Conservation (phyloP, 768 basidiomycete genomes). For the Lactifluus pinguis region DNA sequence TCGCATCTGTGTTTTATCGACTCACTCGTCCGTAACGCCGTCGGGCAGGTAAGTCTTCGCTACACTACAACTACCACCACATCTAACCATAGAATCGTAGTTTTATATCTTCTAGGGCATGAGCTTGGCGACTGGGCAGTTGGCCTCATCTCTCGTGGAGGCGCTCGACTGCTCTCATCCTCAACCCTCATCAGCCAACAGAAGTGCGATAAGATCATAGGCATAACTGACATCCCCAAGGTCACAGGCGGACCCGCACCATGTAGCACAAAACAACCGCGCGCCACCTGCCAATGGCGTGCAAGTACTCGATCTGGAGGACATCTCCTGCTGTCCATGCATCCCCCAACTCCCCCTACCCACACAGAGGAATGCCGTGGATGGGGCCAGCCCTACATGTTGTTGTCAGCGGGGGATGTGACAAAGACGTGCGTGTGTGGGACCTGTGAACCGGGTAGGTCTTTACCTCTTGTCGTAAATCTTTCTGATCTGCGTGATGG, state of each 20-base stretch:
- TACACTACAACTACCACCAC: too few species aligned
- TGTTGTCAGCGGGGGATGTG: constrained; percentile 93
- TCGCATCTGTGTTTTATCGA: constrained; percentile 79
- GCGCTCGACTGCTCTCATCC: too few species aligned
- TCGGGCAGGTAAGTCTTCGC: too few species aligned
- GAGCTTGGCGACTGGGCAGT: too few species aligned
- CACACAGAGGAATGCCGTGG: background rate
- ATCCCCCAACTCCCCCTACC: background rate
- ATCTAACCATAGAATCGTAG: too few species aligned
- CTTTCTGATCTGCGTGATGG: too few species aligned
- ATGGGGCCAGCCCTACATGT: constrained; percentile 50
- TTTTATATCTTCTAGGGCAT: too few species aligned
- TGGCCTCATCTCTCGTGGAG: too few species aligned
- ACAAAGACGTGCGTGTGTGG: constrained; percentile 89
- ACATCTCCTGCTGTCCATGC: constrained; percentile 34
- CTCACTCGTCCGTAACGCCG: too few species aligned
- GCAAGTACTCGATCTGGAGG: constrained; percentile 6
- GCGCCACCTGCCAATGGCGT: constrained; percentile 6
- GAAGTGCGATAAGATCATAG: too few species aligned
- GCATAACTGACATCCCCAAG: background rate
- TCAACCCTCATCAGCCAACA: too few species aligned
- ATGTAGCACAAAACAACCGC: constrained; percentile 11
- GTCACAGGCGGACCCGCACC: constrained; percentile 4
- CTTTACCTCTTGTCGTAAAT: background rate
- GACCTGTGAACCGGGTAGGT: constrained; percentile 74